phyloP scores from a whole-genome alignment of 2,329 filamentous ascomycete species.

The Paecilomyces niveus region DNA sequence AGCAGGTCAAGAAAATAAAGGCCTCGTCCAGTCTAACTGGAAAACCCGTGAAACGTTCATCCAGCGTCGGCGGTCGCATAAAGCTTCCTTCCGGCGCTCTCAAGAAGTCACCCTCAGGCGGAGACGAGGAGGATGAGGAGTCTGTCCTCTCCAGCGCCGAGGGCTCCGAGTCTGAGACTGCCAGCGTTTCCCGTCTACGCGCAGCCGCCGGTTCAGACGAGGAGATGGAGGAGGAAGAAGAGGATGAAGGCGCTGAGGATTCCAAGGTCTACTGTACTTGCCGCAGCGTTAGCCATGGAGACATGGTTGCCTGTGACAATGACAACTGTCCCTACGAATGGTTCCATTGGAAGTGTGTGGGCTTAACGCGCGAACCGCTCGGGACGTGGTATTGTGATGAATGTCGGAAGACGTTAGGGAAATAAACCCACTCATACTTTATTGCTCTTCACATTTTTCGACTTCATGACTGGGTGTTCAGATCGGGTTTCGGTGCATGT shows the following conservation, averaged over 20 bases:
- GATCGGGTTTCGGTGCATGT: not conserved
- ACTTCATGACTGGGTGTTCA: not conserved
- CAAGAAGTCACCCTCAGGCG: conserved; percentile 37
- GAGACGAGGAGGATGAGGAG: conserved; percentile 44
- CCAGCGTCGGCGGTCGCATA: conserved; percentile 31
- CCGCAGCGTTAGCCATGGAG: conserved; percentile 57
- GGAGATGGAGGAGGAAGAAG: conserved; percentile 40
- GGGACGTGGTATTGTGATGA: conserved; percentile 53
- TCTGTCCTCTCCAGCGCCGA: conserved; percentile 47
- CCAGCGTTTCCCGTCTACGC: conserved; percentile 16
- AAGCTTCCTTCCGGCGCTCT: conserved; percentile 19
- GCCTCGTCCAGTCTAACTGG: conserved; percentile 19
- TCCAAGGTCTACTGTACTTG: conserved; percentile 61
- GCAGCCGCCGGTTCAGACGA: conserved; percentile 22
- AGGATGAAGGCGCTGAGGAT: conserved; percentile 48
- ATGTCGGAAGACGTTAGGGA: conserved; percentile 38
- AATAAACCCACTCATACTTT: conserved; percentile 13
- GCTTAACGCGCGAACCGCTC: conserved; percentile 52
- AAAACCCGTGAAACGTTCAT: conserved; percentile 36
- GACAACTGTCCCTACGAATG: conserved; percentile 58
- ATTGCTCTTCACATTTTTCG: not conserved
- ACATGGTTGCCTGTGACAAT: conserved; percentile 64
- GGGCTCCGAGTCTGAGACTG: conserved; percentile 40
- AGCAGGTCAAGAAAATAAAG: conserved; percentile 39
- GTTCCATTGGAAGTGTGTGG: conserved; percentile 61